Evolutionary conservation across 108 stramenopile genomes (phyloP).

Genomic region (Thalassiosira profunda): DNA sequence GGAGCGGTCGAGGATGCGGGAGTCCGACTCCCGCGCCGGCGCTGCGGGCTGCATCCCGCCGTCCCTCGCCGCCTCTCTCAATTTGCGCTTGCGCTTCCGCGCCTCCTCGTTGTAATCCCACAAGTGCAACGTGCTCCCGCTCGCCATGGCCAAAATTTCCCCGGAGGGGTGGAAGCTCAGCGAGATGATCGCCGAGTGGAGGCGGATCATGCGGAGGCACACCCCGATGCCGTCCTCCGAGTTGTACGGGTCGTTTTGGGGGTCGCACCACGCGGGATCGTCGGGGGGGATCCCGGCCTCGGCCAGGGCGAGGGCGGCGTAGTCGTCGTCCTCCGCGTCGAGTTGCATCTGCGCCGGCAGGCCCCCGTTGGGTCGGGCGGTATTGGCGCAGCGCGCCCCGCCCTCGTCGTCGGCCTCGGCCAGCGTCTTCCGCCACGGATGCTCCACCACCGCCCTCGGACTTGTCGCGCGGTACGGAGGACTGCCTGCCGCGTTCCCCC

Average conservation of each 20-base stretch:
- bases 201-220: conserved; percentile 85
- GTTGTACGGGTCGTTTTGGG: conserved; percentile 41
- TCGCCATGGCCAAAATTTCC: conserved; percentile 89
- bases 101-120: conserved; percentile 85
- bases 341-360: neutral
- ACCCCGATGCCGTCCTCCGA: conserved; percentile 44
- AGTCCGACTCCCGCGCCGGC: conserved; percentile 13
- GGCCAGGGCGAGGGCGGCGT: conserved; percentile 11
- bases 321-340: conserved; percentile 29
- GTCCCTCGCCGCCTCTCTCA: neutral
- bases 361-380: neutral
- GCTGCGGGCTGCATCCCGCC: neutral
- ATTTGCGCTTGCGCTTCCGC: conserved; percentile 18
- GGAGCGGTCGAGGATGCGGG: conserved; percentile 26
- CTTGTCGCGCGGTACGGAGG: neutral
- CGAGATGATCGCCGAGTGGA: conserved; percentile 93
- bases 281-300: conserved; percentile 37
- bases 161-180: conserved; percentile 95
- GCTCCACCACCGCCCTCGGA: conserved; percentile 1
- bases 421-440: conserved; percentile 8
- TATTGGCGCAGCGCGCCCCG: neutral
- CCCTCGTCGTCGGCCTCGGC: neutral
- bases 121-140: conserved; percentile 88
- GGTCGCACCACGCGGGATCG: conserved; percentile 54
- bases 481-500: neutral